Base-by-base conservation (phyloP, 352 stramenopile species). In the Phytophthora quininea region DNA sequence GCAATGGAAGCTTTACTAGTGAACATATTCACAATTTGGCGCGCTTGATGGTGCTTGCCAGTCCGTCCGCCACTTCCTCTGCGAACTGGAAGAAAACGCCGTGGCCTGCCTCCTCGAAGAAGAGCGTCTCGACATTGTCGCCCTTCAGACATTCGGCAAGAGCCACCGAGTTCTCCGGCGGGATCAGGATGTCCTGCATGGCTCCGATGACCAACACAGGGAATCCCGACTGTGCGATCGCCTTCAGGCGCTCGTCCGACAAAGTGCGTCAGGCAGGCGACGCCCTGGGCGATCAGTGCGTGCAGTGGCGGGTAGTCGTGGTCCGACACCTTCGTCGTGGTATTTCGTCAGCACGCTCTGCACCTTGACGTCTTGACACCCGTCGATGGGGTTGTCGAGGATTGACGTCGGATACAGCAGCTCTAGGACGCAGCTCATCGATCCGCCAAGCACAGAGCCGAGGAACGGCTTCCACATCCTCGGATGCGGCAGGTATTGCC, bases 181-280 rank as follows among this genome's bases (percentile, higher is more conserved):
- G 74, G 30, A 86, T 88, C 15, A 88, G 40, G 19, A 80, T 71
- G 53, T 89, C 78, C 14, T 86, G 62, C 35, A 71, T 76, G 35
- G 66, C 71, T 30, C 76, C 78, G 38, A 89, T 59, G 42, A 89
- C 76, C 24, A 87, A 62, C 9, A 89, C 71, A 12, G 80, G 80
- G 45, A 83, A 89, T 1, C 72, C 77, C 8, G 62, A 45, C 27
- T 77, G 71, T 43, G 68, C 68, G 2, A 89, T 73, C 7, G 45
- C 54, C 12, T 60, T 64, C 6, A 89, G 64, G 1, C 80, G 68
- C 60, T 83, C 77, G 51, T 86, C 76, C 45, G 74, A 84, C 29
- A 55, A 67, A 84, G 60, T 89, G 80, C 31, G 78, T 79, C 46
- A 76, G 61, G 29, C 82, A 78, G 29, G 84, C 84, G 14, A 84